Evolutionary conservation across 1,284 basidiomycete genomes (phyloP).

Genomic region (Leccinum angustisporum): DNA sequence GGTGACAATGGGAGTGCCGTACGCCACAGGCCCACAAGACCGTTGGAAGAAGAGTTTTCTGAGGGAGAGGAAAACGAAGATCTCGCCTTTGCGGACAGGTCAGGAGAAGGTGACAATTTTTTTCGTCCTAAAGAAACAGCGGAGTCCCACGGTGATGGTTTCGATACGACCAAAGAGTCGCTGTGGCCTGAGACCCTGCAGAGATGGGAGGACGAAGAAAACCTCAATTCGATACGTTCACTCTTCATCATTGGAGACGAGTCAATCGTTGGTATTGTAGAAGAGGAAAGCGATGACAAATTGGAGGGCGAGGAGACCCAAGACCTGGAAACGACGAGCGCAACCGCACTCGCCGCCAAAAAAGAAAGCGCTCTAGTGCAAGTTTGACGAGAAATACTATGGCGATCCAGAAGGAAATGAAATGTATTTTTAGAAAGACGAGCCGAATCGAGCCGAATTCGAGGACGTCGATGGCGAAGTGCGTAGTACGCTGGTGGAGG

Average conservation of each 20-base stretch:
- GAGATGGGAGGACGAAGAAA: constrained; percentile 82
- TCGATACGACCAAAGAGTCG: constrained; percentile 72
- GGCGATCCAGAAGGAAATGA: constrained; percentile 82
- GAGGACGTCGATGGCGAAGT: constrained; percentile 76
- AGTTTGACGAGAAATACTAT: constrained; percentile 91
- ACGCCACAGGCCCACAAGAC: constrained; percentile 47
- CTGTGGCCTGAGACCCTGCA: constrained; percentile 52
- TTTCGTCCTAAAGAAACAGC: constrained; percentile 58
- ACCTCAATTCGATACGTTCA: constrained; percentile 83
- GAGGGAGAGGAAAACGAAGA: constrained; percentile 39
- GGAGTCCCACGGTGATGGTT: constrained; percentile 48
- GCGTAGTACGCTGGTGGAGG: constrained; percentile 70
- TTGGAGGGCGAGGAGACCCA: constrained; percentile 42
- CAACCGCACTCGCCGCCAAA: constrained; percentile 73
- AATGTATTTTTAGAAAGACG: constrained; percentile 89
- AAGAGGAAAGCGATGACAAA: constrained; percentile 41
- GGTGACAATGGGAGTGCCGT: constrained; percentile 47
- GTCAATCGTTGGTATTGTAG: constrained; percentile 34
- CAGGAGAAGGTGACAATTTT: constrained; percentile 68
- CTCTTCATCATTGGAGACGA: constrained; percentile 87
- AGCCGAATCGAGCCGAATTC: constrained; percentile 75
- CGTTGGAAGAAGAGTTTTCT: constrained; percentile 34
- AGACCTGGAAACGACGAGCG: constrained; percentile 43
- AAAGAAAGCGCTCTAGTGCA: constrained; percentile 89
- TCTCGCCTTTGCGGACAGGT: constrained; percentile 73